Evolutionary conservation across 345 rosid genomes (phyloP), one percentile per base, ranked within the genome.

Genomic region (Rhizophora mangle): DNA sequence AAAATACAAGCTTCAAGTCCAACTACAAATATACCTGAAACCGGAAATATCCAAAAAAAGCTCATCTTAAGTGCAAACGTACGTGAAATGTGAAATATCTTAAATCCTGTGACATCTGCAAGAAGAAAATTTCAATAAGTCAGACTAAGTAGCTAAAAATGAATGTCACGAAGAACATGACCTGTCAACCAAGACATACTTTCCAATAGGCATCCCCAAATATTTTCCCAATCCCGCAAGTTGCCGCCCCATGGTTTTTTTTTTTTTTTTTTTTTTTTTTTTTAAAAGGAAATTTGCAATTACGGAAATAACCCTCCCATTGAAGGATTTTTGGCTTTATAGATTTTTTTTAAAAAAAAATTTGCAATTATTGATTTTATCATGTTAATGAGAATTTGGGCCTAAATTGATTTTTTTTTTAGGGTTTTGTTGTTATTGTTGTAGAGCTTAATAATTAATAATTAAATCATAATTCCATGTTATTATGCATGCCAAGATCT

Each of bases 41-140:
- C 26, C 60, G 4, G 6, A 5, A 13, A 56, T 56, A 10, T 56
- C 30, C 22, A 24, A 2, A n/a, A 60, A 6, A 20, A 18, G 31
- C 22, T 20, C 11, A 62, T 51, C 27, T 26, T 19, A 9, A 32
- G 19, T 60, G n/a, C 30, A 39, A 46, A 19, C 47, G 20, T 82
- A 85, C 91, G 89, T 82, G 88, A 66, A 75, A 82, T 26, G 70
- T 82, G 80, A 86, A 86, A 69, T 69, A 64, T 78, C 82, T 79
- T 74, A 86, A 59, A 51, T 89, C 87, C 75, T 78, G 81, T 69
- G 87, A 71, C 70, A 86, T 68, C 91, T 89, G 80, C 74, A 54
- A 71, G 59, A 52, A 21, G 20, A 64, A 69, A 32, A 10, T 31
- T 4, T 22, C 29, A 46, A 29, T 30, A 34, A 58, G 49, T 80